These are phyloP conservation scores for Annulohypoxylon moriforme DNA, from an alignment of 495 filamentous ascomycete species.

Conservation along the genomic window DNA sequence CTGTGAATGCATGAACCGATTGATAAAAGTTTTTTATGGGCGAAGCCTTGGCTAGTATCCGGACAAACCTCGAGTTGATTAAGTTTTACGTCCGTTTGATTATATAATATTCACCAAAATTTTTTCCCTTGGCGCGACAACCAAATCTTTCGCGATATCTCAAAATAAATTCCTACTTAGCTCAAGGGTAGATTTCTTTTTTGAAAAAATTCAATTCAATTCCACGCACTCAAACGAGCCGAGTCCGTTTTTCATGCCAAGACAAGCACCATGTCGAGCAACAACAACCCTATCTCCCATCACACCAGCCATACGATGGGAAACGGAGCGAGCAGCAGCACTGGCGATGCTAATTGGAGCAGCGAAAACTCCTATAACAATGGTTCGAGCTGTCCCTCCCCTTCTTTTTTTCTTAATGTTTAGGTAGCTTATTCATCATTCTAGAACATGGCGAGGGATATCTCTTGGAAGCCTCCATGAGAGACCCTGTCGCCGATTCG, in stretches of 20 bases:
- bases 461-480: neutral
- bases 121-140: no score
- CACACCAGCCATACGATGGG: neutral
- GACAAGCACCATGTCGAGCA: neutral
- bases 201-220: no score
- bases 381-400: neutral
- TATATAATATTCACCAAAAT: no score
- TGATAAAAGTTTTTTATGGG: no score
- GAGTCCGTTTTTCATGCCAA: neutral
- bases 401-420: neutral
- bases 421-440: neutral
- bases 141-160: no score
- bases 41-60: no score
- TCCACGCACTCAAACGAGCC: neutral
- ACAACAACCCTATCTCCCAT: neutral
- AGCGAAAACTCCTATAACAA: neutral
- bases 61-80: no score
- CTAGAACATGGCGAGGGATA: neutral
- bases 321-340: neutral
- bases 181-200: no score
- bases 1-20: no score
- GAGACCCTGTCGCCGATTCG: neutral
- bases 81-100: no score
- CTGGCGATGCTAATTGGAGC: neutral
- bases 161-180: no score